A percentile compares a stretch with the other conserved stretches of the same genome.
These are phyloP conservation scores for Thielaviopsis populi DNA, from an alignment of 2,329 filamentous ascomycete genomes.

Conservation along the genomic window DNA sequence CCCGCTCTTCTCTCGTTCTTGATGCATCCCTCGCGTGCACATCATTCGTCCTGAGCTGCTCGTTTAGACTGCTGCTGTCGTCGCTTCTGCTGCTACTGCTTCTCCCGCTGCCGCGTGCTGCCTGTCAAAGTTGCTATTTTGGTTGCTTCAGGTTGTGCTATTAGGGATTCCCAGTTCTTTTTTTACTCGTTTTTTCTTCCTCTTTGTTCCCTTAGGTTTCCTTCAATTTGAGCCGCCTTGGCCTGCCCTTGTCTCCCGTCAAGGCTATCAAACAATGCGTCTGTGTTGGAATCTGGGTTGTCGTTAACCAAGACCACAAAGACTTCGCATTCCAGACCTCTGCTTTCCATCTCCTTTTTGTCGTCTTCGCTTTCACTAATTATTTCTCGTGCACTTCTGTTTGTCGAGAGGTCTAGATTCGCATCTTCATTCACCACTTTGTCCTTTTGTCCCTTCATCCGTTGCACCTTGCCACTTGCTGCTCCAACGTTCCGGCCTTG, in stretches of 20 bases:
- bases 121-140: constrained; percentile 1
- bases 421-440: background rate
- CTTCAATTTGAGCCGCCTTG: background rate
- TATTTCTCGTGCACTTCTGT: background rate
- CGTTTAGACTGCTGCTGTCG: background rate
- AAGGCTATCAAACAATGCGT: background rate
- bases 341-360: background rate
- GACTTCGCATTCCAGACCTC: background rate
- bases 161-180: constrained; percentile 1
- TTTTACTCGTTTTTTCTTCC: background rate
- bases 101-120: background rate
- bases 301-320: background rate
- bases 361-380: background rate
- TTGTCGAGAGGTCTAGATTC: background rate
- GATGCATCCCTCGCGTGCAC: background rate
- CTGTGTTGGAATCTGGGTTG: background rate
- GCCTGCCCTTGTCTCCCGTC: background rate
- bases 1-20: background rate
- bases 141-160: background rate
- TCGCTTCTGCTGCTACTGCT: background rate
- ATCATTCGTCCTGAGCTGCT: background rate
- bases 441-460: background rate
- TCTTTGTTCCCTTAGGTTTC: background rate
- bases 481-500: background rate
- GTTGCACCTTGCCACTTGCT: background rate